Evolutionary conservation across 495 filamentous ascomycete species (phyloP).

Genomic region (Symbiotaphrina buchneri): DNA sequence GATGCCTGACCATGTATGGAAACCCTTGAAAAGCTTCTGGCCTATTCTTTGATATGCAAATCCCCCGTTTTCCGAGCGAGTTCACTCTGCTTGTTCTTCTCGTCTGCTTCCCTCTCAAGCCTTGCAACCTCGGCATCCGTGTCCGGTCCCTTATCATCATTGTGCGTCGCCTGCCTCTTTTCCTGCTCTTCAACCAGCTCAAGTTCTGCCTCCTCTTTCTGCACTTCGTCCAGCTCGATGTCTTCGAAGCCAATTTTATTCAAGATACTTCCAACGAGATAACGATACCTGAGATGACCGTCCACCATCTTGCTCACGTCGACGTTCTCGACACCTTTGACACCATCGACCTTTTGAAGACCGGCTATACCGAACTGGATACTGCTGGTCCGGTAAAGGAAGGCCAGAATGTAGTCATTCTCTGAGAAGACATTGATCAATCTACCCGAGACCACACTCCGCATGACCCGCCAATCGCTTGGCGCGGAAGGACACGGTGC

Average conservation of each 20-base stretch:
- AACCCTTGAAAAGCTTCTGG: no score
- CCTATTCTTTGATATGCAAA: no score
- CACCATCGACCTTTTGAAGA: conserved; percentile 36
- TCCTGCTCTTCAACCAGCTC: conserved; percentile 20
- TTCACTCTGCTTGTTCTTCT: no score
- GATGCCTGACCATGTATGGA: no score
- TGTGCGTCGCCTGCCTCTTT: conserved; percentile 11
- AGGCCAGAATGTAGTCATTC: conserved; percentile 56
- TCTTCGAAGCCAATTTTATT: conserved; percentile 41
- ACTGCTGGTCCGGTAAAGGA: conserved; percentile 56
- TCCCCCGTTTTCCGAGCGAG: no score
- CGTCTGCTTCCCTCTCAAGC: conserved; percentile 8
- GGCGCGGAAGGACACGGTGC: conserved; percentile 48
- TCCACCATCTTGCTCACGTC: conserved; percentile 49
- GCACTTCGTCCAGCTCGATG: conserved; percentile 20
- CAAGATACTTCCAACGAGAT: conserved; percentile 44
- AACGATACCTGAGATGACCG: conserved; percentile 52
- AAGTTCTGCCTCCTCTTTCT: conserved; percentile 15
- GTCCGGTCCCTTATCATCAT: conserved; percentile 5
- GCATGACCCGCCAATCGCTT: conserved; percentile 42
- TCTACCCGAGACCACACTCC: conserved; percentile 48
- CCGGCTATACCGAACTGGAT: conserved; percentile 60
- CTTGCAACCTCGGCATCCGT: conserved; percentile 5
- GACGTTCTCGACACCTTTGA: conserved; percentile 53
- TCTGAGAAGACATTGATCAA: conserved; percentile 58